Evolutionary conservation across 768 basidiomycete species (phyloP).

Genomic region (Agrocybe chaxingu): DNA sequence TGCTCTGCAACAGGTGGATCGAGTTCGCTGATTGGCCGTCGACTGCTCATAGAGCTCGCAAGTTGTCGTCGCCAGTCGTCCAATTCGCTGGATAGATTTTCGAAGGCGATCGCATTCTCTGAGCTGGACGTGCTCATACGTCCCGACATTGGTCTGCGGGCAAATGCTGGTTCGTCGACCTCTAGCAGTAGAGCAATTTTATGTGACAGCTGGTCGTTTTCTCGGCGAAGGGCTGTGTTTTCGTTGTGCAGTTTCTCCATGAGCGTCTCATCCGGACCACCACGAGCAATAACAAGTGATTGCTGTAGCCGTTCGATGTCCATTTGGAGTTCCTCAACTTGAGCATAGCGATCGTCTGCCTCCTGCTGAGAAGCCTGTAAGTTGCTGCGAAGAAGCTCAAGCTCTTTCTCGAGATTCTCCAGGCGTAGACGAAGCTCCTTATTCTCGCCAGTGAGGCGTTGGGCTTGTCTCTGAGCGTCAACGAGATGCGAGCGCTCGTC

Average conservation of each 20-base stretch:
- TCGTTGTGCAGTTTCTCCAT: slow-evolving; percentile 82
- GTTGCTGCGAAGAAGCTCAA: slow-evolving; percentile 66
- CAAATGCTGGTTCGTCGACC: slow-evolving; percentile 76
- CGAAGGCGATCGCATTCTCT: slow-evolving; percentile 74
- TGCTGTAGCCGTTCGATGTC: slow-evolving; percentile 76
- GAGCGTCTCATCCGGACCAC: slow-evolving; percentile 72
- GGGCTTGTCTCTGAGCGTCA: slow-evolving; percentile 76
- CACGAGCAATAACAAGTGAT: slow-evolving; percentile 70
- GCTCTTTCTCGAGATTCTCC: slow-evolving; percentile 70
- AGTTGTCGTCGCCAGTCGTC: slow-evolving; percentile 87
- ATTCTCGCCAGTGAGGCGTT: slow-evolving; percentile 71
- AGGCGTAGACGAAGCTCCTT: slow-evolving; percentile 72
- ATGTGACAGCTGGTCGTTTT: slow-evolving; percentile 88
- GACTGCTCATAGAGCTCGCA: slow-evolving; percentile 72
- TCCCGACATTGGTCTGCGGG: slow-evolving; percentile 60
- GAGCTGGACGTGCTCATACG: slow-evolving; percentile 78
- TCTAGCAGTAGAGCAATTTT: slow-evolving; percentile 88
- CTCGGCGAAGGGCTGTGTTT: slow-evolving; percentile 73
- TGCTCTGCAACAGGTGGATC: slow-evolving; percentile 61
- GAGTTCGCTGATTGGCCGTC: slow-evolving; percentile 70
- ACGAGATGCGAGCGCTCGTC: slow-evolving; percentile 78
- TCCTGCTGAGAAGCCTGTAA: slow-evolving; percentile 73
- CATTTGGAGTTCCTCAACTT: slow-evolving; percentile 76
- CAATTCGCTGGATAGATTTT: slow-evolving; percentile 75
- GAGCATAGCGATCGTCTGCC: slow-evolving; percentile 71